phyloP scores from a whole-genome alignment of 805 yeast genomes.

The Barnettozyma populi region DNA sequence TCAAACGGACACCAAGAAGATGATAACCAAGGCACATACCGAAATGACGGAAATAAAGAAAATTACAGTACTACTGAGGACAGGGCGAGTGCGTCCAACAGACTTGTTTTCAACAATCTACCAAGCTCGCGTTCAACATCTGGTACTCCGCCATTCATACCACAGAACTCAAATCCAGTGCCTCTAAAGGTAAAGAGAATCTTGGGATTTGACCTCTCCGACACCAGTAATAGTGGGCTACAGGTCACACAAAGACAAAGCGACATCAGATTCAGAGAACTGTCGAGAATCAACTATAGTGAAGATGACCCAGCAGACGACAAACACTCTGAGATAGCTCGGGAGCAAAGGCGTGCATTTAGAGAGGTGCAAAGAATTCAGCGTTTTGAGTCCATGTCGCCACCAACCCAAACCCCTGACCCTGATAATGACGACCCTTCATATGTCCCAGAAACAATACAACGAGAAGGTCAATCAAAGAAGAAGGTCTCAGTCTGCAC shows the following conservation, averaged over 20 bases:
- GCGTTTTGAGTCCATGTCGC: background rate
- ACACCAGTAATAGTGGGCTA: background rate
- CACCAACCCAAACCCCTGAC: background rate
- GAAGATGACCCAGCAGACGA: background rate
- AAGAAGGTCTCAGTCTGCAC: background rate
- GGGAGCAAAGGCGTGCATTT: constrained; percentile 7
- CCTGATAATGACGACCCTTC: background rate
- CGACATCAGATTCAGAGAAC: constrained; percentile 5
- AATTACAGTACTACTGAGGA: background rate
- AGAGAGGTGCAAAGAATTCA: constrained; percentile 1
- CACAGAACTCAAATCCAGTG: background rate
- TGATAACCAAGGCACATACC: background rate
- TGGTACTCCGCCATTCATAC: background rate
- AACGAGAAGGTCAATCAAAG: background rate
- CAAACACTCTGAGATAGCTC: background rate
- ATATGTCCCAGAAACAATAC: background rate
- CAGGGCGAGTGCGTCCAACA: background rate
- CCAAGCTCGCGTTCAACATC: background rate
- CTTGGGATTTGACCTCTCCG: background rate
- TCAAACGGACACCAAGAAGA: background rate
- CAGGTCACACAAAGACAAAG: constrained; percentile 6
- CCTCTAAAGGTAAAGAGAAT: background rate
- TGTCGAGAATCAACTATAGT: constrained; percentile 3
- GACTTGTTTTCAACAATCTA: no score
- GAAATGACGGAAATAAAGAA: background rate